Conservation (phyloP, 2,329 filamentous ascomycete species). For the Neofusicoccum sp. region DNA sequence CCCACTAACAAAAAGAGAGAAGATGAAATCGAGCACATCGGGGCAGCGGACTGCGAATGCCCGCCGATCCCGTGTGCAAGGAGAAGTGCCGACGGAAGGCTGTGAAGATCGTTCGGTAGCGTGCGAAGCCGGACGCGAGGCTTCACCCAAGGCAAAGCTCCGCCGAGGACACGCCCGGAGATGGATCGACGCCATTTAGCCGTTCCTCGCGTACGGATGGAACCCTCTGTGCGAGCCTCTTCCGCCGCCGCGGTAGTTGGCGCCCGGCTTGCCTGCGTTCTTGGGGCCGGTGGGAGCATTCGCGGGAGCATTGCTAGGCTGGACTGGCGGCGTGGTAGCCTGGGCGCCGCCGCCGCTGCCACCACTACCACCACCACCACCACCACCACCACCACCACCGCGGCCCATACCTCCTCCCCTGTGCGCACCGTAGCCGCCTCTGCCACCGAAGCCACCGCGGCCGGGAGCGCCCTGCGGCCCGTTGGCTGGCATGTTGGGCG, state of each 20-base stretch:
- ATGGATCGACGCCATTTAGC: slow-evolving; percentile 2
- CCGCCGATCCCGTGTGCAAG: neutral
- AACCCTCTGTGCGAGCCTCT: slow-evolving; percentile 73
- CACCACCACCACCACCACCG: slow-evolving; percentile 40
- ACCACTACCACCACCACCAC: slow-evolving; percentile 36
- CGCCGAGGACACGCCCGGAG: neutral
- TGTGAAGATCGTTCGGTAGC: neutral
- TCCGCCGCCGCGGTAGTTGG: slow-evolving; percentile 91
- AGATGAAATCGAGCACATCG: neutral
- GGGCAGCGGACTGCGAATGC: neutral
- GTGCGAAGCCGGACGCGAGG: neutral
- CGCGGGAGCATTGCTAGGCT: slow-evolving; percentile 59
- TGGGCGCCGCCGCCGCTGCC: slow-evolving; percentile 46
- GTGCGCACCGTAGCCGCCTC: slow-evolving; percentile 23
- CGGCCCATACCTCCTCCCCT: slow-evolving; percentile 35
- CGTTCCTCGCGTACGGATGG: slow-evolving; percentile 66
- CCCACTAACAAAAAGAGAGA: slow-evolving; percentile 1
- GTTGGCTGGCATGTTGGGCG: slow-evolving; percentile 64
- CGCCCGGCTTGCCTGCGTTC: slow-evolving; percentile 88
- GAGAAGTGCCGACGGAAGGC: neutral
- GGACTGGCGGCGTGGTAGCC: slow-evolving; percentile 39
- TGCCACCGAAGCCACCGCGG: slow-evolving; percentile 40
- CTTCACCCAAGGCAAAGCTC: neutral
- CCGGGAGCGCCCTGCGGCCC: slow-evolving; percentile 52
- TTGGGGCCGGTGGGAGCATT: slow-evolving; percentile 94